Percentiles rank a stretch among this genome's conserved stretches.
phyloP scores from a whole-genome alignment of 1,284 basidiomycete species.

The Ceratobasidium sp. region DNA sequence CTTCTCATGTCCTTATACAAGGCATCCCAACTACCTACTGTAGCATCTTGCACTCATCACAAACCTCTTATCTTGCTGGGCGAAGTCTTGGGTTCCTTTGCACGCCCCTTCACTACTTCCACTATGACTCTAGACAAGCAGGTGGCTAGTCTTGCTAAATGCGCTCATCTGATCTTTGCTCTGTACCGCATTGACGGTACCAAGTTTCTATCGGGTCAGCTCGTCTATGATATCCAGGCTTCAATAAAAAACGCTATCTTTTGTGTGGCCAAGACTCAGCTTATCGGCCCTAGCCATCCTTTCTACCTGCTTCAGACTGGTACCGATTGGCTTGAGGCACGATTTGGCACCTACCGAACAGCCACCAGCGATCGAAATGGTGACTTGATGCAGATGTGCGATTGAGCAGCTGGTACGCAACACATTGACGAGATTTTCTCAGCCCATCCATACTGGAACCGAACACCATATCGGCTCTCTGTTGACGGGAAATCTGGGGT shows the following conservation, averaged over 20 bases:
- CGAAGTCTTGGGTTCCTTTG: not conserved
- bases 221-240: slow-evolving; percentile 48
- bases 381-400: not conserved
- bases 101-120: not conserved
- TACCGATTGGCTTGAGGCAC: slow-evolving; percentile 47
- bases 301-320: slow-evolving; percentile 48
- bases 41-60: not conserved
- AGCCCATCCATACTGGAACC: slow-evolving; percentile 5
- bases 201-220: slow-evolving; percentile 47
- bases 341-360: slow-evolving; percentile 47
- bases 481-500: slow-evolving; percentile 6
- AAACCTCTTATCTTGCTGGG: slow-evolving; percentile 7
- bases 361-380: slow-evolving; percentile 6
- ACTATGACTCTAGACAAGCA: not conserved
- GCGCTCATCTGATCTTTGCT: not conserved
- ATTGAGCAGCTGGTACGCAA: not conserved
- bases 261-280: slow-evolving; percentile 49
- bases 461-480: slow-evolving; percentile 6
- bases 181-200: slow-evolving; percentile 30
- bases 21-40: not conserved
- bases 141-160: not conserved
- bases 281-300: slow-evolving; percentile 36
- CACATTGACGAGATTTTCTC: slow-evolving; percentile 9
- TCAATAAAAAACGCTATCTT: slow-evolving; percentile 50
- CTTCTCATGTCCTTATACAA: not conserved